Base-by-base conservation (phyloP, 768 basidiomycete genomes). In the Rossbeevera mucosa region DNA sequence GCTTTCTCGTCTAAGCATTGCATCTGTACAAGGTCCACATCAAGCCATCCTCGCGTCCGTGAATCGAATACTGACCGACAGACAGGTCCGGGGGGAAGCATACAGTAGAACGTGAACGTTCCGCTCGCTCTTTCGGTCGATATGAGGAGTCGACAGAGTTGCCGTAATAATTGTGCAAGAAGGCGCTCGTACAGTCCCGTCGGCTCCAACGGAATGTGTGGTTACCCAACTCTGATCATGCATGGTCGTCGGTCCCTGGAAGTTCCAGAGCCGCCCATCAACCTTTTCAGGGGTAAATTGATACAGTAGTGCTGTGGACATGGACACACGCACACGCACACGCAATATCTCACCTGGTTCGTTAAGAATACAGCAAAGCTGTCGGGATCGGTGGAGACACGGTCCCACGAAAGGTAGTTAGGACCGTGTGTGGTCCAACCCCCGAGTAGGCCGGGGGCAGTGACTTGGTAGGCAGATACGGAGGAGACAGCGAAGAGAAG, bases 331-430 rank as follows among this genome's bases (percentile, higher is more conserved):
- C 51, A 4, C n/a, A 43, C 20, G 20, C 4, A 6, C 5, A 48
- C 36, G 18, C 31, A 43, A 22, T 14, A 22, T 8, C 76, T 41
- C 49, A 83, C 88, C 64, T 75, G 67, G 71, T 90, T 88, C 55
- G 74, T 76, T 44, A 94, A 76, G 44, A 90, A 70, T 46, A 78
- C 75, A 12, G 86, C 80, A 67, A 93, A 91, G 70, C 80, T 89
- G 48, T 51, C 26, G 0, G 78, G 69, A 64, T 94, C 92, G 7
- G 86, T 88, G 48, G 55, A 51, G 54, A 90, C 90, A 5, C 77
- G 76, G 1, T 67, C 45, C 91, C 91, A 94, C 7, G 70, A 52
- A 51, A 91, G 69, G 13, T 71, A 74, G 59, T 67, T 84, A 50
- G 75, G 63, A 36, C 80, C 85, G 25, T 65, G 64, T 63, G 75